These are phyloP conservation scores for Phaeosphaeriaceae sp. DNA, from an alignment of 2,329 filamentous ascomycete genomes.

Conservation along the genomic window DNA sequence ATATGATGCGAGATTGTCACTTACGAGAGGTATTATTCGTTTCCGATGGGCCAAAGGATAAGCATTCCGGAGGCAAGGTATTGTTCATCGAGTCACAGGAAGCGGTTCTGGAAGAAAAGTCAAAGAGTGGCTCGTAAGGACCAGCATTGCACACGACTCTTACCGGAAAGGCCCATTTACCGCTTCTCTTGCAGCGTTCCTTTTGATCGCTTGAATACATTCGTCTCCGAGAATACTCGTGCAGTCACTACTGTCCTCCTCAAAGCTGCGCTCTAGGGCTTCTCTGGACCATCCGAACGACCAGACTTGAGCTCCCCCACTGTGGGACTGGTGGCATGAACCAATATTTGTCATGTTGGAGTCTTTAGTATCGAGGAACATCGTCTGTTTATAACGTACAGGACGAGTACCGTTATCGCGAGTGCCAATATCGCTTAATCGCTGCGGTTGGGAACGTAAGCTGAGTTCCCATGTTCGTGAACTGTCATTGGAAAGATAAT, in stretches of 20 bases:
- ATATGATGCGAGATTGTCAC: too few relatives aligned
- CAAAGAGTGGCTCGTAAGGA: background rate
- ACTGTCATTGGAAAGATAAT: too few relatives aligned
- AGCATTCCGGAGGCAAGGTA: too few relatives aligned
- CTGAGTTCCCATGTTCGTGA: background rate
- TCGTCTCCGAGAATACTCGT: background rate
- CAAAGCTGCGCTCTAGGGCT: background rate
- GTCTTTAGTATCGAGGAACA: background rate
- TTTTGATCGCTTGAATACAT: background rate
- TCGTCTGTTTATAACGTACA: background rate
- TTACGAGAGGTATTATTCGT: too few relatives aligned
- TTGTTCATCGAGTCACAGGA: background rate
- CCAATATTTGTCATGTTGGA: conserved; percentile 1
- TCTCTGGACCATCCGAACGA: background rate
- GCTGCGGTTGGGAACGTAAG: background rate
- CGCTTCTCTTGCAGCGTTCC: background rate
- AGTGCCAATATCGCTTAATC: too few relatives aligned
- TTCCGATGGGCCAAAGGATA: too few relatives aligned
- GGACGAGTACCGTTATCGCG: too few relatives aligned
- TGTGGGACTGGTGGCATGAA: background rate
- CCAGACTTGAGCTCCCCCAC: too few relatives aligned
- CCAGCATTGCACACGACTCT: background rate
- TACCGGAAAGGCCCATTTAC: background rate
- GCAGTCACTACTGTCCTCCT: background rate
- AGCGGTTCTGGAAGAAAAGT: background rate